Percentiles rank a stretch among this genome's conserved stretches.
These are phyloP conservation scores for Cryptococcus sp. DNA, from an alignment of 1,284 basidiomycete genomes.

Conservation along the genomic window DNA sequence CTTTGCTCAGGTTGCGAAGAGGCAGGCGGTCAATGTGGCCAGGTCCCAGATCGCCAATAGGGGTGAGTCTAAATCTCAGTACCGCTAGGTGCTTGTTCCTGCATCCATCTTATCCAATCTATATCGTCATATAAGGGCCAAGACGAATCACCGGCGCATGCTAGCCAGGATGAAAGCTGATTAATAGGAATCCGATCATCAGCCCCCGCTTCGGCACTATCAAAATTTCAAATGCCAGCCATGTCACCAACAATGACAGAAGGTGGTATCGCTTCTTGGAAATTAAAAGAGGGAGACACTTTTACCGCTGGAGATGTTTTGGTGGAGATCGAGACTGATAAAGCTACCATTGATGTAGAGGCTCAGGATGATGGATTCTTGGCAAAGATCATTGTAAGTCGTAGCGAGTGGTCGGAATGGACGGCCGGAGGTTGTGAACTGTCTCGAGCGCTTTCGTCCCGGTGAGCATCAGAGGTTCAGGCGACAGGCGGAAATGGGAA, in stretches of 20 bases:
- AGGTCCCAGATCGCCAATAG: conserved; percentile 26
- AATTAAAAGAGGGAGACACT: conserved; percentile 89
- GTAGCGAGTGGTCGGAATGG: background rate
- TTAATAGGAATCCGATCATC: conserved; percentile 73
- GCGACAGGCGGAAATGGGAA: no score
- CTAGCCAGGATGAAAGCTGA: background rate
- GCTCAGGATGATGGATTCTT: conserved; percentile 94
- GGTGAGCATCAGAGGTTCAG: no score
- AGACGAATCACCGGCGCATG: no score
- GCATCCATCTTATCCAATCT: background rate
- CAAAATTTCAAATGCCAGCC: conserved; percentile 94
- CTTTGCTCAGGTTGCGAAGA: conserved; percentile 41
- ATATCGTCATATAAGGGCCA: background rate
- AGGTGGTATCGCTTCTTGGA: conserved; percentile 96
- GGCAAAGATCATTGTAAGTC: conserved; percentile 69
- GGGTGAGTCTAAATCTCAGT: conserved; percentile 18
- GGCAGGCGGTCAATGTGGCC: conserved; percentile 25
- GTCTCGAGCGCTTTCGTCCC: background rate
- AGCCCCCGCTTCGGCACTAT: conserved; percentile 68
- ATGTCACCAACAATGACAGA: conserved; percentile 99
- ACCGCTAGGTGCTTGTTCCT: background rate
- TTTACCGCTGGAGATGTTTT: conserved; percentile 86
- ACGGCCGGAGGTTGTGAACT: background rate
- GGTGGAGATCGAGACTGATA: conserved; percentile 88
- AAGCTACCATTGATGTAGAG: conserved; percentile 98